Evolutionary conservation across 2,329 filamentous ascomycete species (phyloP), one percentile per base, ranked within the genome.

Genomic region (Talaromyces albobiverticillius): DNA sequence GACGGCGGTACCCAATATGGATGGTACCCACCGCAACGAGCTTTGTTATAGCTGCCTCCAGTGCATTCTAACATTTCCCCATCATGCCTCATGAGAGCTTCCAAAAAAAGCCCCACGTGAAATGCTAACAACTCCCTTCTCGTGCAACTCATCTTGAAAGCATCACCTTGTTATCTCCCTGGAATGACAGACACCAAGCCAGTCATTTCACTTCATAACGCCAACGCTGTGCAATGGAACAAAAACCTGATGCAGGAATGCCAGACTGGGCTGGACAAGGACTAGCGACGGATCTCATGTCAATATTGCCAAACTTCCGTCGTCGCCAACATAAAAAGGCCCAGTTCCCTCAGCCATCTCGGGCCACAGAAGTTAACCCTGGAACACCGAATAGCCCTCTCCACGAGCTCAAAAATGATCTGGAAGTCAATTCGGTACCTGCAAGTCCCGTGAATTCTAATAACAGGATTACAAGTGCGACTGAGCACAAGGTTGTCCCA

Each of bases 231-330:
- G 45, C 57, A 61, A 45, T 62, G 57, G 60, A 65, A 65, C 54
- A 55, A 48, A 52, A 58, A 64, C 7, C 51, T 64, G 3, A 59
- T 65, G 55, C 49, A 23, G 1, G 34, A 48, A 43, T 64, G 65
- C 46, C 54, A 63, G 41, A 55, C 48, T 3, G 60, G 53, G 20
- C 36, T 64, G 1, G 42, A 62, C 54, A 58, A 51, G 40, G 48
- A 67, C 62, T 62, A 25, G 48, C 50, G 4, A 60, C 50, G 1
- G 64, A 66, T 51, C 48, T 67, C 18, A 51, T 66, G 34, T 62
- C 60, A 22, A 54, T 66, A 22, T 53, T 64, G 36, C 41, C 57
- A 13, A 53, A 57, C 8, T 57, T 54, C n/a, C 65, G 64, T 57
- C 16, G 11, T 38, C 50, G n/a, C 22, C 32, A 55, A 34, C 62